These are phyloP conservation scores for Chenopodium album DNA, from an alignment of 148 eudicot genomes.

Conservation along the genomic window DNA sequence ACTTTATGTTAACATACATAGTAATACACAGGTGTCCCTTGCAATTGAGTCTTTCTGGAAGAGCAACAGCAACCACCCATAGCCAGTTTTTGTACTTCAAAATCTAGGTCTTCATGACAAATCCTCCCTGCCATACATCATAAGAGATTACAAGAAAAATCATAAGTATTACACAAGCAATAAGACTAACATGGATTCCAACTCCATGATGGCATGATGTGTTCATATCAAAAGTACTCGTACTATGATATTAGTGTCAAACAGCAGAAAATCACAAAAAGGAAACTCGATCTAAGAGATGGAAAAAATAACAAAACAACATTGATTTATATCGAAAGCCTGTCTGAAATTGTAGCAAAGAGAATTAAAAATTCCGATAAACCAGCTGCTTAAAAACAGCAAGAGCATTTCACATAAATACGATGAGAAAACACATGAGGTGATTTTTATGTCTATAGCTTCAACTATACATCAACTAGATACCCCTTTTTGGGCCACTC, in stretches of 20 bases:
- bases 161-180: background rate
- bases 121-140: constrained; percentile 10
- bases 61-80: constrained; percentile 93
- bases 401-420: background rate
- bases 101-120: constrained; percentile 32
- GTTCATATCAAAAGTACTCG: background rate
- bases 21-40: constrained; percentile 77
- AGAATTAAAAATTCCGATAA: background rate
- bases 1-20: constrained; percentile 55
- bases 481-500: background rate
- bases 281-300: background rate
- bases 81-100: constrained; percentile 24
- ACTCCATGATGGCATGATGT: background rate
- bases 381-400: background rate
- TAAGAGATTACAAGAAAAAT: constrained; percentile 3
- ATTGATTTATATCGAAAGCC: background rate
- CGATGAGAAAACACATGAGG: background rate
- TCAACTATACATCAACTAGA: background rate
- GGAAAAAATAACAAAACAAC: no score
- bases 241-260: background rate
- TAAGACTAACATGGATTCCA: background rate
- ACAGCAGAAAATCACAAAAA: background rate
- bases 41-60: constrained; percentile 64
- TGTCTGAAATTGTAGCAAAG: background rate
- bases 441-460: background rate